Evolutionary conservation across 208 protist species (phyloP).

Genomic region (Leishmania tropica): DNA sequence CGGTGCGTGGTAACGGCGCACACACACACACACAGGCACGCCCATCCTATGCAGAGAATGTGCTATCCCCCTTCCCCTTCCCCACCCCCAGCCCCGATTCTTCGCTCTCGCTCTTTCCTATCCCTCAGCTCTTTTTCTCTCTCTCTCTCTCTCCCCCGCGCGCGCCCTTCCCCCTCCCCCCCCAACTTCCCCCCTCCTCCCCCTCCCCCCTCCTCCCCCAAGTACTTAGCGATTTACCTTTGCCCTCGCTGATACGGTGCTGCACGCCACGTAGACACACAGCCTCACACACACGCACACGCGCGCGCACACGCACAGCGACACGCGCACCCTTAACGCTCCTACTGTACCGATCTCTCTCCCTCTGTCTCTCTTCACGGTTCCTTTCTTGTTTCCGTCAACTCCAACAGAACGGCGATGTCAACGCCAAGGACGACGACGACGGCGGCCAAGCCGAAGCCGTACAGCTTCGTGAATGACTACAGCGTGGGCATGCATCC

Average conservation of each 20-base stretch:
- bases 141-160: no score
- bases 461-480: slow-evolving; percentile 51
- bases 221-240: background rate
- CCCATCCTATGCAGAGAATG: background rate
- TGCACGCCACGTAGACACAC: background rate
- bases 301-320: background rate
- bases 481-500: slow-evolving; percentile 51
- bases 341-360: slow-evolving; percentile 17
- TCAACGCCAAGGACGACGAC: background rate
- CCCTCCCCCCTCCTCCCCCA: background rate
- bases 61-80: background rate
- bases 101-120: background rate
- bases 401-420: background rate
- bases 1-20: no score
- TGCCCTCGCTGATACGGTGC: background rate
- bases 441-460: background rate
- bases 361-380: background rate
- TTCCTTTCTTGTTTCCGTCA: background rate
- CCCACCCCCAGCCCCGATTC: background rate
- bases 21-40: background rate
- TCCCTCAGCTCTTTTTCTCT: slow-evolving; percentile 2
- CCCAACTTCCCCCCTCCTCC: background rate
- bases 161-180: background rate
- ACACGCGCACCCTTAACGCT: background rate
- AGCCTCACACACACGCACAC: background rate